Evolutionary conservation across 2,329 filamentous ascomycete genomes (phyloP).

Genomic region (Fusarium praegraminearum): DNA sequence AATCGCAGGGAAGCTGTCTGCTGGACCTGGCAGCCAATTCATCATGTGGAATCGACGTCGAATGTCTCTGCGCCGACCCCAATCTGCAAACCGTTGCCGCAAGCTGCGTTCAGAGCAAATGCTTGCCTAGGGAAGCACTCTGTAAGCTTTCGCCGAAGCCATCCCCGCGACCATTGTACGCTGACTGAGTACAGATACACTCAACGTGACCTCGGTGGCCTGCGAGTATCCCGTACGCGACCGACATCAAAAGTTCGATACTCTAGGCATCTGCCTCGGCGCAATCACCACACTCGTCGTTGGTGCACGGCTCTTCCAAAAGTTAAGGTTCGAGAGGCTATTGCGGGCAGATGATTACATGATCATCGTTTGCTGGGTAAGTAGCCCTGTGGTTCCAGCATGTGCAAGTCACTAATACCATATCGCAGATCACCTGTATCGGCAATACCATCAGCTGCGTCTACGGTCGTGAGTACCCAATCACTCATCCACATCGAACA

Average conservation of each 20-base stretch:
- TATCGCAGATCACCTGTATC: neutral
- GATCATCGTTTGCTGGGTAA: neutral
- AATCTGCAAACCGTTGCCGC: slow-evolving; percentile 7
- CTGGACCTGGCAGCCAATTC: slow-evolving; percentile 10
- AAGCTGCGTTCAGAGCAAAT: slow-evolving; percentile 1
- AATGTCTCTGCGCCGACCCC: slow-evolving; percentile 15
- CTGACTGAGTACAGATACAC: neutral
- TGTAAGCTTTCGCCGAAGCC: neutral
- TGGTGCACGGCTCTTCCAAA: neutral
- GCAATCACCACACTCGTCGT: neutral
- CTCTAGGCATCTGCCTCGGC: neutral
- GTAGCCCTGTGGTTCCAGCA: neutral
- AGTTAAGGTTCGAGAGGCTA: neutral
- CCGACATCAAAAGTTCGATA: slow-evolving; percentile 1
- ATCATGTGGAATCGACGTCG: slow-evolving; percentile 5
- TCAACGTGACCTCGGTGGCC: slow-evolving; percentile 6
- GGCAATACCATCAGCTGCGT: slow-evolving; percentile 5
- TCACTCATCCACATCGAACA: fast-evolving
- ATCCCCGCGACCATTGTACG: fast-evolving
- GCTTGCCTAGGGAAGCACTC: neutral
- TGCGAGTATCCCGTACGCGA: slow-evolving; percentile 13
- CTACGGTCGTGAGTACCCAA: neutral
- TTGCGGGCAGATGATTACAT: slow-evolving; percentile 4
- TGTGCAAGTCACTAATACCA: no score
- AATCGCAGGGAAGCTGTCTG: neutral